These are phyloP conservation scores for Babesia ovata DNA, from an alignment of 169 alveolate species.

Conservation along the genomic window DNA sequence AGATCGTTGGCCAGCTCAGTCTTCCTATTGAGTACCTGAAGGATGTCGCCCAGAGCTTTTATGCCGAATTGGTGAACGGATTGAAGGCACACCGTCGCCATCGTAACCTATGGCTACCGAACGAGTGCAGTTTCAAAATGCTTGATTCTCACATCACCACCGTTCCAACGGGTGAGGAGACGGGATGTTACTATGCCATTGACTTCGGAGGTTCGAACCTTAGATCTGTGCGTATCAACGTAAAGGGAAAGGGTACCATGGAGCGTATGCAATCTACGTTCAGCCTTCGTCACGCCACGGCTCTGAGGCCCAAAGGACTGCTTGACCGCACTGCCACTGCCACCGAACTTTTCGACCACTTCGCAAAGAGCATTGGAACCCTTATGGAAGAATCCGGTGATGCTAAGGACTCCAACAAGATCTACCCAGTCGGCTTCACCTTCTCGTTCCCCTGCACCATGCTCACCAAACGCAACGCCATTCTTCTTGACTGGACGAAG, in stretches of 20 bases:
- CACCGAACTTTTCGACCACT: slow-evolving; percentile 80
- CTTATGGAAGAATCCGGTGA: slow-evolving; percentile 77
- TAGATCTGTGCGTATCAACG: slow-evolving; percentile 82
- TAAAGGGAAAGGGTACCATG: slow-evolving; percentile 82
- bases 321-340: slow-evolving; percentile 83
- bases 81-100: slow-evolving; percentile 78
- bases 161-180: slow-evolving; percentile 86
- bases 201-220: slow-evolving; percentile 90
- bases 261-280: slow-evolving; percentile 74
- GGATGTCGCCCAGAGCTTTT: slow-evolving; percentile 60
- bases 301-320: slow-evolving; percentile 80
- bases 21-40: slow-evolving; percentile 55
- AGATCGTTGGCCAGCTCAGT: slow-evolving; percentile 46
- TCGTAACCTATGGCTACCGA: slow-evolving; percentile 78
- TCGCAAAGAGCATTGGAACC: slow-evolving; percentile 73
- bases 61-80: slow-evolving; percentile 72
- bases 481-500: slow-evolving; percentile 88
- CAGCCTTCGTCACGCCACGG: slow-evolving; percentile 71
- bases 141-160: slow-evolving; percentile 83
- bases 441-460: slow-evolving; percentile 85
- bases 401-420: slow-evolving; percentile 43
- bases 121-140: slow-evolving; percentile 82
- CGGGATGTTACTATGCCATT: slow-evolving; percentile 86
- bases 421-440: slow-evolving; percentile 80
- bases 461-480: slow-evolving; percentile 73